Conservation (phyloP, 116 monocot species). For the Trichopus zeylanicus region DNA sequence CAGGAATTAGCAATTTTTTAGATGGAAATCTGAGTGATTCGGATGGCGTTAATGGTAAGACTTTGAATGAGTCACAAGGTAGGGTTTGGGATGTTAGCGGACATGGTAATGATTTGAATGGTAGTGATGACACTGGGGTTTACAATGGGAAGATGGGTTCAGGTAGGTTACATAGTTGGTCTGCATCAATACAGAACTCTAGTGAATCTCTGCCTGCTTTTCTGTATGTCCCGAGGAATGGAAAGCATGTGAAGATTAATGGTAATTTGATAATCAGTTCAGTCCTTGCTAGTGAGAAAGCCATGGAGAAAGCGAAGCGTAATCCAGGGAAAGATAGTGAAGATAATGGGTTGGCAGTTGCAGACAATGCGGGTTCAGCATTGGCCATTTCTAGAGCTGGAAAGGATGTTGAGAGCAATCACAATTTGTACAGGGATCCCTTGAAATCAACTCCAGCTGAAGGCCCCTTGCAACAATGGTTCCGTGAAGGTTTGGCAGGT, state of each 20-base stretch:
- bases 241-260: conserved; percentile 90
- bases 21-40: conserved; percentile 5
- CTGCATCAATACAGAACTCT: conserved; percentile 28
- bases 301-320: conserved; percentile 18
- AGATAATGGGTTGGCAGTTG: conserved; percentile 60
- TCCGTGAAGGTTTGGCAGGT: conserved; percentile 92
- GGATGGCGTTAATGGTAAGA: conserved; percentile 5
- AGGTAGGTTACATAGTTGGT: not conserved
- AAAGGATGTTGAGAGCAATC: conserved; percentile 25
- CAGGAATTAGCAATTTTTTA: conserved; percentile 17
- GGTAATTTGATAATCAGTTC: conserved; percentile 97
- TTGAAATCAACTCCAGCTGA: conserved; percentile 41
- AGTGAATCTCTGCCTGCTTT: conserved; percentile 67
- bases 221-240: conserved; percentile 89
- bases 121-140: conserved; percentile 17
- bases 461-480: conserved; percentile 76
- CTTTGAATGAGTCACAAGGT: conserved; percentile 16
- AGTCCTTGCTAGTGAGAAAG: conserved; percentile 85
- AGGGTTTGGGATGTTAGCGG: conserved; percentile 42
- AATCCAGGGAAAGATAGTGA: conserved; percentile 23
- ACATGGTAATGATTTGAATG: conserved; percentile 11
- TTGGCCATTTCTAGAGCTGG: conserved; percentile 25
- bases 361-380: conserved; percentile 30
- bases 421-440: conserved; percentile 20
- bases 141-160: conserved; percentile 5